phyloP scores from a whole-genome alignment of 345 rosid genomes.

The Leavenworthia alabamica region DNA sequence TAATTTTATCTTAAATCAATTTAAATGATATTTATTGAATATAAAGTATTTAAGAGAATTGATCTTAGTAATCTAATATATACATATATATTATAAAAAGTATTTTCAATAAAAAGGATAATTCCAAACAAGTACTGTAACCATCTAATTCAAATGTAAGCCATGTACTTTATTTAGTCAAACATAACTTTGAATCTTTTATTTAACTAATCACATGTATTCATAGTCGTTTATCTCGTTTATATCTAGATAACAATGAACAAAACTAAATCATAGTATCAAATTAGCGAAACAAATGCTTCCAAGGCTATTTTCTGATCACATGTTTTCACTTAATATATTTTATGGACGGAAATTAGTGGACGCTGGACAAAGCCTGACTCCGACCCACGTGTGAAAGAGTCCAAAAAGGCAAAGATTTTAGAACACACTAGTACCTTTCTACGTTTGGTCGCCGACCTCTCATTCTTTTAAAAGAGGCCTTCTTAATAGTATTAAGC shows the following conservation, averaged over 20 bases:
- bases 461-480: too few species aligned
- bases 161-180: neutral
- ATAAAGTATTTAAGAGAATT: too few species aligned
- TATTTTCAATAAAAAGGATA: too few species aligned
- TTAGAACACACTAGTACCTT: neutral
- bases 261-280: too few species aligned
- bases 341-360: neutral
- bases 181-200: neutral
- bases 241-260: too few species aligned
- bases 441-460: constrained; percentile 4
- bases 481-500: too few species aligned
- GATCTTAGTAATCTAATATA: too few species aligned
- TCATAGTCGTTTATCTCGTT: too few species aligned
- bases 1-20: too few species aligned
- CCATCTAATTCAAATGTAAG: neutral
- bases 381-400: constrained; percentile 24
- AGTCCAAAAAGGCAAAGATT: neutral
- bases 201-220: neutral
- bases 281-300: neutral
- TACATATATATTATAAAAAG: too few species aligned
- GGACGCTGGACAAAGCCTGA: constrained; percentile 1
- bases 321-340: neutral
- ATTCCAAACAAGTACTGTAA: neutral
- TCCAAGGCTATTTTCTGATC: neutral
- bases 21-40: too few species aligned